Percentiles rank a stretch among this genome's conserved stretches.
Evolutionary conservation across 371 early-diverging fungal species (phyloP).

Genomic region (Paraphysoderma sedebokerense): DNA sequence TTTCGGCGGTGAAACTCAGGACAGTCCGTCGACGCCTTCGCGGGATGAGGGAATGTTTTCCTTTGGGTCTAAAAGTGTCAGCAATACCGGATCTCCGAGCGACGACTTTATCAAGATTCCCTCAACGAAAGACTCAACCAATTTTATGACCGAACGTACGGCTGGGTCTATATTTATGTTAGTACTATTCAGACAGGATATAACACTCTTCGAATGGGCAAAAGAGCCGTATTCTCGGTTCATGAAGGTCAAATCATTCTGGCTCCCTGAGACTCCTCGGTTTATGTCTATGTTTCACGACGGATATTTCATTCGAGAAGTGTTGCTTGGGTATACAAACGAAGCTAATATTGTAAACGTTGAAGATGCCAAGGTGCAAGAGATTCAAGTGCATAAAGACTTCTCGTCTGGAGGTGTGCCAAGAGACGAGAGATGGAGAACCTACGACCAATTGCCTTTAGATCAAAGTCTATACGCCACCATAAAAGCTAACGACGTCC

Average conservation of each 20-base stretch:
- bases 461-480: slow-evolving; percentile 14
- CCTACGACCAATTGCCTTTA: slow-evolving; percentile 30
- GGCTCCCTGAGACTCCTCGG: slow-evolving; percentile 36
- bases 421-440: slow-evolving; percentile 20
- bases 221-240: slow-evolving; percentile 33
- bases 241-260: slow-evolving; percentile 40
- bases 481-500: slow-evolving; percentile 13
- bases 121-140: slow-evolving; percentile 22
- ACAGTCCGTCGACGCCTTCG: not conserved
- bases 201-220: slow-evolving; percentile 38
- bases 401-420: slow-evolving; percentile 9
- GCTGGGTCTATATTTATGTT: slow-evolving; percentile 26
- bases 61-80: not conserved
- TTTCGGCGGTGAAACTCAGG: not conserved
- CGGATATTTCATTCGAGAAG: slow-evolving; percentile 24
- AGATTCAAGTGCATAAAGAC: slow-evolving; percentile 23
- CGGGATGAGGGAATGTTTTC: not conserved
- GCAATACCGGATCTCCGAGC: slow-evolving; percentile 13
- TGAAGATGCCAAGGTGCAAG: slow-evolving; percentile 23
- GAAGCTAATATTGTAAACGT: slow-evolving; percentile 30
- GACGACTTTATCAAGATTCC: slow-evolving; percentile 33
- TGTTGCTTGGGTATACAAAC: slow-evolving; percentile 23
- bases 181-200: slow-evolving; percentile 20
- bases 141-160: slow-evolving; percentile 24
- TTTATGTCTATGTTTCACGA: slow-evolving; percentile 27